Conservation (phyloP, 1,284 basidiomycete genomes). For the Wallemia hederae region DNA sequence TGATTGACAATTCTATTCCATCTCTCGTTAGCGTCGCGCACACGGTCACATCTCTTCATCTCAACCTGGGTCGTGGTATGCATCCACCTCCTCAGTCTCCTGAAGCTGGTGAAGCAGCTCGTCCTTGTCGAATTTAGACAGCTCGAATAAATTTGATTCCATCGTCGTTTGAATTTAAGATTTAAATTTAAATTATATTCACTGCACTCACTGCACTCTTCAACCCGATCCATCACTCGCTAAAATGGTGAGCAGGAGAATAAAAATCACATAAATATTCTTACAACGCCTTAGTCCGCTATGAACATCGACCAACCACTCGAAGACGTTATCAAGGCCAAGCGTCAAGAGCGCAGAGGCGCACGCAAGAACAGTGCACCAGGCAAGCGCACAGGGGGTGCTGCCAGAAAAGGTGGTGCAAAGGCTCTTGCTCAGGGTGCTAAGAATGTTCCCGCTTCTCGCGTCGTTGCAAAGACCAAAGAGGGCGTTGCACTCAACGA, state of each 20-base stretch:
- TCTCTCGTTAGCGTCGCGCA: background rate
- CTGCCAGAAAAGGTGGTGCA: constrained; percentile 8
- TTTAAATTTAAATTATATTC: too few relatives aligned
- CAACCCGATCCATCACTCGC: background rate
- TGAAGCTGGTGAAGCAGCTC: background rate
- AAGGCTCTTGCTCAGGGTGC: constrained; percentile 9
- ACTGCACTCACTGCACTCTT: too few relatives aligned
- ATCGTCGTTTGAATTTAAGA: background rate
- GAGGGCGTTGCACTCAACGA: constrained; percentile 13
- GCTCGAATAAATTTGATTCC: background rate
- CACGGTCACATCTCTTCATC: background rate
- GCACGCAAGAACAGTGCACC: constrained; percentile 8
- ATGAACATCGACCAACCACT: constrained; percentile 46
- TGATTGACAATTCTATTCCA: background rate
- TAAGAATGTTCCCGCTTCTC: constrained; percentile 3
- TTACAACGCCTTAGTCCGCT: constrained; percentile 10
- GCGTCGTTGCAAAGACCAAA: background rate
- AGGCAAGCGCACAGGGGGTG: constrained; percentile 20
- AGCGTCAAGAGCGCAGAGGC: constrained; percentile 14
- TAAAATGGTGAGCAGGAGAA: background rate
- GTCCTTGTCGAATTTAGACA: background rate
- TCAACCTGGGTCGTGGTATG: background rate
- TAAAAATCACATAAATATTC: background rate
- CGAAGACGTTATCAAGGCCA: constrained; percentile 54
- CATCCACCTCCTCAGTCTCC: background rate